A percentile compares a stretch with the other conserved stretches of the same genome.
Conservation (phyloP, 164 flowering plant species). For the Kalanchoe fedtschenkoi region DNA sequence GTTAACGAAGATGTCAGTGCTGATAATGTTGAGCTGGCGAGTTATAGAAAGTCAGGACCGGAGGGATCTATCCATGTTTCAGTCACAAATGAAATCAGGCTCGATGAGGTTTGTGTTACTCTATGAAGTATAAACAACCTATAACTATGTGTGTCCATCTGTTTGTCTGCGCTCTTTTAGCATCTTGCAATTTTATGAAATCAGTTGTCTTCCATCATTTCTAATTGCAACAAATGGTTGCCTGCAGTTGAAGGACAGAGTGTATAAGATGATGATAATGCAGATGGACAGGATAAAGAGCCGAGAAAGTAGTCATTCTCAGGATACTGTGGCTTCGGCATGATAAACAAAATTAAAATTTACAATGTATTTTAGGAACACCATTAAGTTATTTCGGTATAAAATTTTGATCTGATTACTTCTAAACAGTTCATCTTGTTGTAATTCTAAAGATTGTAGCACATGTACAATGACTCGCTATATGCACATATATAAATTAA, state of each 20-base stretch:
- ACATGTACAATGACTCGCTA: too few relatives aligned
- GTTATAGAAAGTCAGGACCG: conserved; percentile 64
- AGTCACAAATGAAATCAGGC: conserved; percentile 48
- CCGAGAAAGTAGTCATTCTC: conserved; percentile 7
- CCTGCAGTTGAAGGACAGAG: conserved; percentile 58
- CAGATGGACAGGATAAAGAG: conserved; percentile 44
- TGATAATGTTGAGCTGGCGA: conserved; percentile 45
- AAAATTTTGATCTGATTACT: too few relatives aligned
- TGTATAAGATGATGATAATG: conserved; percentile 45
- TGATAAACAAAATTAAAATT: not conserved
- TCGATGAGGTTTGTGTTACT: conserved; percentile 42
- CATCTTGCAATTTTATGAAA: not conserved
- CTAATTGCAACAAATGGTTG: not conserved
- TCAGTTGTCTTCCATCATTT: not conserved
- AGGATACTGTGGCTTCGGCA: not conserved
- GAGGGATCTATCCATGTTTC: conserved; percentile 75
- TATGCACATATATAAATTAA: too few relatives aligned
- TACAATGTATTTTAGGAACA: too few relatives aligned
- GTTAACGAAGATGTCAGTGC: conserved; percentile 30
- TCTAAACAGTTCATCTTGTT: too few relatives aligned
- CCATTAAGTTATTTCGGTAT: too few relatives aligned
- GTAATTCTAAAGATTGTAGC: too few relatives aligned
- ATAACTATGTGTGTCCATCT: not conserved
- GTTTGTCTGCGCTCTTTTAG: not conserved
- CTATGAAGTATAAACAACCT: not conserved